Evolutionary conservation across 192 early-diverging fungal species (phyloP), one percentile per base, ranked within the genome.

Genomic region (Mortierella claussenii): DNA sequence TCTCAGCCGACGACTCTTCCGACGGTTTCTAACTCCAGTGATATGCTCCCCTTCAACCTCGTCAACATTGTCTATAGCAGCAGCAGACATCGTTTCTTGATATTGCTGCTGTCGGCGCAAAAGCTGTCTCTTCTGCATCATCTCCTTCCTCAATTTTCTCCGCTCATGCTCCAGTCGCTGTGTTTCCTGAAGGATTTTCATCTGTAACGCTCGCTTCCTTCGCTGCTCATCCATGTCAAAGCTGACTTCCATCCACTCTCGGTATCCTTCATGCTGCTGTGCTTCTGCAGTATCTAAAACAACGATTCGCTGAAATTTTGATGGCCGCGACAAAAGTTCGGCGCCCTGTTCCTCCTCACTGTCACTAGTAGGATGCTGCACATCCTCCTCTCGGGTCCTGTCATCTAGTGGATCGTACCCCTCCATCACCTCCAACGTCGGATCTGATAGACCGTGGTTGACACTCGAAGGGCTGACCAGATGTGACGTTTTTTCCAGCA

Each of bases 331-430:
- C 13, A 30, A 33, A 17, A 26, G 31, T 2, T 8, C 49, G 11
- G 40, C 12, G 9, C 23, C 31, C 15, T 55, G 44, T 5, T 67
- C 73, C 1, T 63, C 59, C n/a, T 76, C 73, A 18, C 73, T 76
- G 17, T 76, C 65, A 36, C 73, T 76, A 12, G 64, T n/a, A 3
- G 11, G 33, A 9, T 40, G 44, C 63, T 17, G n/a, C n/a, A n/a
- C n/a, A n/a, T 57, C 28, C 3, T 43, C 46, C 43, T 65, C 58
- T 2, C 34, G 73, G 3, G 42, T 34, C 51, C 46, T 54, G 47
- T 76, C 73, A 33, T 76, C 65, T n/a, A 76, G 27, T 13, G 73
- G 73, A 18, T 76, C 73, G 28, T 76, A 76, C 2, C 59, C 65
- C 31, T 76, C 73, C 52, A 76, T 20, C 4, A 76, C 52, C 33